These are phyloP conservation scores for Mallotus nudiflorus DNA, from an alignment of 345 rosid species.

Conservation along the genomic window DNA sequence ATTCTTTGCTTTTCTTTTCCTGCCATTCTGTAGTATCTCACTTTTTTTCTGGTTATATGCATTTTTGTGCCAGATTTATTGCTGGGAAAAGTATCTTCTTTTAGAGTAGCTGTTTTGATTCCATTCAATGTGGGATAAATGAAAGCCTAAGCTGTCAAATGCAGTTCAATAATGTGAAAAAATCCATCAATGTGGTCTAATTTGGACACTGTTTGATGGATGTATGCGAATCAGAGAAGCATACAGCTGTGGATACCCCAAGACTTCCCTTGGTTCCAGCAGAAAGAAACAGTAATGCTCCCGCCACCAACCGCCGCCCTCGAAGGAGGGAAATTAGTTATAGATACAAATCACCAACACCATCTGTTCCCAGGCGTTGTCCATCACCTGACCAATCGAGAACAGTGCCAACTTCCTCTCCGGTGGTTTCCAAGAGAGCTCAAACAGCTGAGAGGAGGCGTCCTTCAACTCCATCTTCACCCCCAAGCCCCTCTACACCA, in stretches of 20 bases:
- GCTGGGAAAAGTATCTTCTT: conserved; percentile 52
- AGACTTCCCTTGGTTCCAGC: conserved; percentile 69
- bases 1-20: conserved; percentile 35
- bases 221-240: conserved; percentile 59
- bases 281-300: conserved; percentile 66
- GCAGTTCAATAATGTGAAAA: conserved; percentile 25
- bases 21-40: conserved; percentile 51
- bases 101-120: conserved; percentile 36
- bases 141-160: conserved; percentile 37
- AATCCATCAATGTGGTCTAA: conserved; percentile 56
- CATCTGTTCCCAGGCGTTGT: conserved; percentile 51
- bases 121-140: conserved; percentile 37
- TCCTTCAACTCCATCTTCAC: conserved; percentile 75
- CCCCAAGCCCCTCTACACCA: conserved; percentile 65
- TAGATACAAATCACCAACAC: conserved; percentile 77
- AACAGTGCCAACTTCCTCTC: conserved; percentile 48
- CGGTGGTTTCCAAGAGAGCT: conserved; percentile 63
- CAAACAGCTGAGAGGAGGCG: conserved; percentile 87
- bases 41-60: conserved; percentile 33
- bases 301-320: conserved; percentile 50
- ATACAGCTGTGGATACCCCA: conserved; percentile 46
- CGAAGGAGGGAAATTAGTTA: conserved; percentile 68
- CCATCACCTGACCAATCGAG: conserved; percentile 75
- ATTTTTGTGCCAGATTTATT: conserved; percentile 58
- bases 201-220: conserved; percentile 67